Evolutionary conservation across 371 early-diverging fungal species (phyloP).

Genomic region (Lichtheimia ramosa): DNA sequence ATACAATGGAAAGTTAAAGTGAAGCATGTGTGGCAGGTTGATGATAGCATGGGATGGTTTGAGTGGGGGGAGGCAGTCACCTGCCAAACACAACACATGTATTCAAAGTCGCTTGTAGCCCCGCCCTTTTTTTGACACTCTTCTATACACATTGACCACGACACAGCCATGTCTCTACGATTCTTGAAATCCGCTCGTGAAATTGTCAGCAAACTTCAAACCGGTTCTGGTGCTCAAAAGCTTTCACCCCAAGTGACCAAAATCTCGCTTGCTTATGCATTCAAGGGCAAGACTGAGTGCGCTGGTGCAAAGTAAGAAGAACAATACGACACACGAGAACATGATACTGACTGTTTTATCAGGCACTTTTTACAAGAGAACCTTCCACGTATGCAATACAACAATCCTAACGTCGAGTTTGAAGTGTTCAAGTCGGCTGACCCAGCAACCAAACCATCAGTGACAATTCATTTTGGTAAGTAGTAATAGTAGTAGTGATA

Average conservation of each 20-base stretch:
- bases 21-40: no score
- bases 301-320: constrained; percentile 56
- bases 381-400: constrained; percentile 63
- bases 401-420: constrained; percentile 57
- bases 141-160: background rate
- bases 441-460: constrained; percentile 42
- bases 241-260: constrained; percentile 55
- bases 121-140: background rate
- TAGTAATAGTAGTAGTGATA: no score
- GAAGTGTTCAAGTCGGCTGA: constrained; percentile 52
- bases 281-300: constrained; percentile 55
- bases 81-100: no score
- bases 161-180: constrained; percentile 40
- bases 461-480: constrained; percentile 63
- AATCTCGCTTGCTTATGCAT: constrained; percentile 54
- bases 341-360: background rate
- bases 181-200: constrained; percentile 36
- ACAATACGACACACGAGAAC: no score
- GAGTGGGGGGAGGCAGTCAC: no score
- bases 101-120: no score
- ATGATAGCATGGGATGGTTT: background rate
- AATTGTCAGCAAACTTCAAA: constrained; percentile 26
- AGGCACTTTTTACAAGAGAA: constrained; percentile 65
- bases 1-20: no score
- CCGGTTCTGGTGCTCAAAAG: constrained; percentile 55